Conservation (phyloP, 805 yeast species). For the Candida ponderosae region DNA sequence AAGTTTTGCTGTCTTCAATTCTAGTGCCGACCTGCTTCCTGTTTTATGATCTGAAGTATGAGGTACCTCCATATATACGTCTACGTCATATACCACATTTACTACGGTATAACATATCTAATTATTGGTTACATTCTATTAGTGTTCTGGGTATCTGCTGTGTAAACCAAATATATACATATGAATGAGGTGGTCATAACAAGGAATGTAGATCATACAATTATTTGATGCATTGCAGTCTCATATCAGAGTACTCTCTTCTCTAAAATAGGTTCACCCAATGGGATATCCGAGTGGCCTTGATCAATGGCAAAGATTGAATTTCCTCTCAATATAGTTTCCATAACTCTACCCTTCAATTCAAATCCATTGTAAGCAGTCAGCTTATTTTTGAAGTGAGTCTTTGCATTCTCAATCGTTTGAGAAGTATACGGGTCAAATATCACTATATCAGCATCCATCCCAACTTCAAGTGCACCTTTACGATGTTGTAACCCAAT, state of each 20-base stretch:
- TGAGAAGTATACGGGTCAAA: constrained; percentile 59
- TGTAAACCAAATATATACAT: too few species aligned
- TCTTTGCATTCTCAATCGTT: constrained; percentile 42
- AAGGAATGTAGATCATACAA: not conserved
- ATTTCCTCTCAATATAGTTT: constrained; percentile 73
- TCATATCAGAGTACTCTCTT: constrained; percentile 30
- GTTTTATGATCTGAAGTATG: too few species aligned
- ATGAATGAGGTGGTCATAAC: too few species aligned
- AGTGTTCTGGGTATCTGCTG: too few species aligned
- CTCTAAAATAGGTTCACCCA: constrained; percentile 55
- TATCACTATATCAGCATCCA: constrained; percentile 82
- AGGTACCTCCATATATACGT: too few species aligned
- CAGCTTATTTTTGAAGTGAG: constrained; percentile 76
- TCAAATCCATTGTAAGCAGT: constrained; percentile 77
- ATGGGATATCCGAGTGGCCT: constrained; percentile 49
- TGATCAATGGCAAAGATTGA: constrained; percentile 46
- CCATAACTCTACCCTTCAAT: constrained; percentile 66
- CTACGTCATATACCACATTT: too few species aligned
- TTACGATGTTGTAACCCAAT: constrained; percentile 68
- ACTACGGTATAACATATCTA: too few species aligned
- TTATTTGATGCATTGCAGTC: not conserved
- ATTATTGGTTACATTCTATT: too few species aligned
- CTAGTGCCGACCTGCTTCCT: too few species aligned
- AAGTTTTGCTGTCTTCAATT: too few species aligned
- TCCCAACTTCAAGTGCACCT: constrained; percentile 67